Evolutionary conservation across 169 alveolate genomes (phyloP).

Genomic region (Cryptosporidium ryanae): DNA sequence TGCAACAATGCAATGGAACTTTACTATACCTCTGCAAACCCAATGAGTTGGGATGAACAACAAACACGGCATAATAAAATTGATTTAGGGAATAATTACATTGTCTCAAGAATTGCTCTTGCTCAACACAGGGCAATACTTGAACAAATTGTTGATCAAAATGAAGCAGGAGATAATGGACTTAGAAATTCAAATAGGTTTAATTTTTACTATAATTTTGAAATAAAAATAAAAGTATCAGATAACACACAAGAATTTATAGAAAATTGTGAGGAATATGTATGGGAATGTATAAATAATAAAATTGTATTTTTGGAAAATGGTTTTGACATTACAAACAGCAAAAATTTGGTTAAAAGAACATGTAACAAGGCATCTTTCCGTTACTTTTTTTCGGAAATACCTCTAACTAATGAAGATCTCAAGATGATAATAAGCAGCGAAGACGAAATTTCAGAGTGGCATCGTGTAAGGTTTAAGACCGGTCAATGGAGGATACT

Average conservation of each 20-base stretch:
- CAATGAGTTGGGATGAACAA: constrained; percentile 74
- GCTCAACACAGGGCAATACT: constrained; percentile 26
- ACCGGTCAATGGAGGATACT: constrained; percentile 56
- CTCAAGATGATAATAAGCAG: not conserved
- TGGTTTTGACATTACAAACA: constrained; percentile 59
- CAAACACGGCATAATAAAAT: constrained; percentile 37
- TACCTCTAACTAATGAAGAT: constrained; percentile 30
- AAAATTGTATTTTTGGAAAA: constrained; percentile 27
- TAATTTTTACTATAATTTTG: not conserved
- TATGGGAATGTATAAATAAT: constrained; percentile 50
- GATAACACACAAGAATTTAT: constrained; percentile 35
- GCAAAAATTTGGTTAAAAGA: constrained; percentile 14
- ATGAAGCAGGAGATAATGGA: constrained; percentile 26
- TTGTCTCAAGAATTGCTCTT: constrained; percentile 67
- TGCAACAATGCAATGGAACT: constrained; percentile 40
- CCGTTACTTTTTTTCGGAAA: constrained; percentile 27
- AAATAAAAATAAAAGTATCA: constrained; percentile 16
- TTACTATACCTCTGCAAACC: constrained; percentile 47
- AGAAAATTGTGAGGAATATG: constrained; percentile 30
- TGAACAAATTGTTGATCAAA: constrained; percentile 48
- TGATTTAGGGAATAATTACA: not conserved
- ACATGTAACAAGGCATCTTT: constrained; percentile 44
- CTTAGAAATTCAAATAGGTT: constrained; percentile 40
- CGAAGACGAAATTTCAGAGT: constrained; percentile 28
- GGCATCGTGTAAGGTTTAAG: constrained; percentile 44